These are phyloP conservation scores for Penicillium nucicola DNA, from an alignment of 495 filamentous ascomycete species.

Conservation along the genomic window DNA sequence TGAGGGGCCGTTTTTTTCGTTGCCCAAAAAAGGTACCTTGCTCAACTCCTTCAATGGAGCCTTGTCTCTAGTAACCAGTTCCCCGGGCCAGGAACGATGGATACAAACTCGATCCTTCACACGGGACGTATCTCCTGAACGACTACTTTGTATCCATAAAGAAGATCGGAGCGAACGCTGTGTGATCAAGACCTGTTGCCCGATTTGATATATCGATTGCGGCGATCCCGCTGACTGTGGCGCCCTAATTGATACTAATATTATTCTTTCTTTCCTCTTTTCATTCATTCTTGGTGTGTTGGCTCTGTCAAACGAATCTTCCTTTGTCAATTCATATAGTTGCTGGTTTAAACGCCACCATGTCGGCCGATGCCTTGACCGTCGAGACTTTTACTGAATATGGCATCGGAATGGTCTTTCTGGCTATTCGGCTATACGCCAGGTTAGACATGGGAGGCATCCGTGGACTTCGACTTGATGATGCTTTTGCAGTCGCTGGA, in stretches of 20 bases:
- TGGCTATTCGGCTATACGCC: slow-evolving; percentile 15
- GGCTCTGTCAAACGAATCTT: background rate
- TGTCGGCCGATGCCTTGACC: slow-evolving; percentile 7
- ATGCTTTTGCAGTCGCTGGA: slow-evolving; percentile 18
- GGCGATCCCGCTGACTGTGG: background rate
- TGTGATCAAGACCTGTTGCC: background rate
- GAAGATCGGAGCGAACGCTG: background rate
- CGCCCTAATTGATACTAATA: background rate
- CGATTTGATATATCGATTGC: background rate
- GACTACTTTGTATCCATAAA: background rate
- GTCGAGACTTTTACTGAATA: slow-evolving; percentile 20
- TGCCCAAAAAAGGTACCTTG: background rate
- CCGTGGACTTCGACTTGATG: slow-evolving; percentile 17
- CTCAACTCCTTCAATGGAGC: background rate
- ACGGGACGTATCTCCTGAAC: background rate
- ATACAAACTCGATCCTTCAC: background rate
- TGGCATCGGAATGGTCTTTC: slow-evolving; percentile 21
- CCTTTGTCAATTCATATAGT: background rate
- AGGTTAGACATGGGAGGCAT: slow-evolving; percentile 13
- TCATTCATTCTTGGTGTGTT: background rate
- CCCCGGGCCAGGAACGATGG: background rate
- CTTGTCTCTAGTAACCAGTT: background rate
- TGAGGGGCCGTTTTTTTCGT: too few species aligned
- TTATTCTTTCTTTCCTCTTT: background rate
- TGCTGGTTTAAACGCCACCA: background rate